Conservation (phyloP, 345 rosid genomes). For the Bruguiera parviflora region DNA sequence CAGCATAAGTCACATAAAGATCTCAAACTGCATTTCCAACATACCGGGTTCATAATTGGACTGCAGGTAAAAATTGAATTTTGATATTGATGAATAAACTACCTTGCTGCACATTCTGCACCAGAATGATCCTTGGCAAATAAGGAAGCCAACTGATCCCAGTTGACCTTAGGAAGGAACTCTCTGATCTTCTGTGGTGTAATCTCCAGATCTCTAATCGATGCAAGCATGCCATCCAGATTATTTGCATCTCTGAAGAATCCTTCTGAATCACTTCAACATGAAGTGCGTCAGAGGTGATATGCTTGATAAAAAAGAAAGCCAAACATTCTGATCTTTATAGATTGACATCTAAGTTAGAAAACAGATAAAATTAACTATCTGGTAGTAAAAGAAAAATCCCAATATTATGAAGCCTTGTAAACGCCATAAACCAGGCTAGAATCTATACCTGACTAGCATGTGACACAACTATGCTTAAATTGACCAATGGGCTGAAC, state of each 20-base stretch:
- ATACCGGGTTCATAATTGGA: conserved; percentile 7
- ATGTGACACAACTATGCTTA: too few relatives aligned
- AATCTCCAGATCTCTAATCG: conserved; percentile 66
- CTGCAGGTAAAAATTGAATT: neutral
- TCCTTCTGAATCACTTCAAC: conserved; percentile 51
- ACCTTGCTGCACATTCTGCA: conserved; percentile 90
- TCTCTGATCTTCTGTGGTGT: conserved; percentile 63
- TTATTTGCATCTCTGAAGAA: conserved; percentile 29
- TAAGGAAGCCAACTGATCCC: conserved; percentile 73
- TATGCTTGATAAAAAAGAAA: conserved; percentile 11
- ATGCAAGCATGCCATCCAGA: conserved; percentile 46
- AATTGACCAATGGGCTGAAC: too few relatives aligned
- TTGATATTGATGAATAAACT: conserved; percentile 7
- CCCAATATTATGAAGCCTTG: too few relatives aligned
- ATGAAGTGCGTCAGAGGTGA: conserved; percentile 19
- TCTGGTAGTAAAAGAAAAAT: too few relatives aligned
- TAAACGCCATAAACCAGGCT: too few relatives aligned
- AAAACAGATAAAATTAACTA: too few relatives aligned
- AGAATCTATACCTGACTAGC: too few relatives aligned
- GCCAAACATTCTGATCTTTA: too few relatives aligned
- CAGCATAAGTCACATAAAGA: too few relatives aligned
- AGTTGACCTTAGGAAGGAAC: conserved; percentile 75
- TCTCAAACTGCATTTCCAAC: neutral
- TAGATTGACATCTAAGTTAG: too few relatives aligned
- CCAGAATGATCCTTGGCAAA: conserved; percentile 58